These are phyloP conservation scores for Penicillium griseofulvum DNA, from an alignment of 2,329 filamentous ascomycete species.

Conservation along the genomic window DNA sequence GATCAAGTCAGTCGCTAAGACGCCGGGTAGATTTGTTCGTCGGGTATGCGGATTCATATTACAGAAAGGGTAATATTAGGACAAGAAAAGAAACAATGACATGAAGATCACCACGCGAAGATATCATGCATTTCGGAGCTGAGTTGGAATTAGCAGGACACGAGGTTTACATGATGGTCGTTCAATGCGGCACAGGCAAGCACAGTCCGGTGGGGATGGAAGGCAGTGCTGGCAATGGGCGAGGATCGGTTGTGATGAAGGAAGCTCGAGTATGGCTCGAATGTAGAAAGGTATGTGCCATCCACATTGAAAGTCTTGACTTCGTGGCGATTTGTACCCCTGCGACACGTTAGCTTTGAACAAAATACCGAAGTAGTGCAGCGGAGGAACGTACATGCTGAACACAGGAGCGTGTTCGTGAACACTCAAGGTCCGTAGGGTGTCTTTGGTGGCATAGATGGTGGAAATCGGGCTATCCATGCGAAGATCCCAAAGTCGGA, in stretches of 20 bases:
- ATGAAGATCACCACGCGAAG: neutral
- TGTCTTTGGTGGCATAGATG: conserved; percentile 72
- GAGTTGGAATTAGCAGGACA: conserved; percentile 56
- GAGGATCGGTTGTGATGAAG: conserved; percentile 74
- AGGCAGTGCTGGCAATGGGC: conserved; percentile 84
- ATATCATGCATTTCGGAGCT: neutral
- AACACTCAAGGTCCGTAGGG: conserved; percentile 79
- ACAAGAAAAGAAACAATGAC: neutral
- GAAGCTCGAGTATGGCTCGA: conserved; percentile 89
- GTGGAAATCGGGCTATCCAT: conserved; percentile 74
- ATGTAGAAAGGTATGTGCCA: conserved; percentile 71
- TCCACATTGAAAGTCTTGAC: conserved; percentile 93
- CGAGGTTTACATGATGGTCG: conserved; percentile 88
- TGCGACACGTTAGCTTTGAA: conserved; percentile 39
- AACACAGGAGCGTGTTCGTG: conserved; percentile 97
- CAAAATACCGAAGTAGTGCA: neutral
- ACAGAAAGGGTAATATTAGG: conserved; percentile 11
- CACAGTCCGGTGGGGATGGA: conserved; percentile 92
- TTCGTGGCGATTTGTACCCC: conserved; percentile 80
- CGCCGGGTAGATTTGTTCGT: conserved; percentile 10
- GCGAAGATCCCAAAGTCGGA: conserved; percentile 94
- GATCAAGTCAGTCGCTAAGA: conserved; percentile 10
- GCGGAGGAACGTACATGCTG: conserved; percentile 66
- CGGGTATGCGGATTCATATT: conserved; percentile 11
- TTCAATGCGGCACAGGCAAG: conserved; percentile 82